Evolutionary conservation across 2,329 filamentous ascomycete species (phyloP), one percentile per base, ranked within the genome.

Genomic region (Pyricularia pennisetigena): DNA sequence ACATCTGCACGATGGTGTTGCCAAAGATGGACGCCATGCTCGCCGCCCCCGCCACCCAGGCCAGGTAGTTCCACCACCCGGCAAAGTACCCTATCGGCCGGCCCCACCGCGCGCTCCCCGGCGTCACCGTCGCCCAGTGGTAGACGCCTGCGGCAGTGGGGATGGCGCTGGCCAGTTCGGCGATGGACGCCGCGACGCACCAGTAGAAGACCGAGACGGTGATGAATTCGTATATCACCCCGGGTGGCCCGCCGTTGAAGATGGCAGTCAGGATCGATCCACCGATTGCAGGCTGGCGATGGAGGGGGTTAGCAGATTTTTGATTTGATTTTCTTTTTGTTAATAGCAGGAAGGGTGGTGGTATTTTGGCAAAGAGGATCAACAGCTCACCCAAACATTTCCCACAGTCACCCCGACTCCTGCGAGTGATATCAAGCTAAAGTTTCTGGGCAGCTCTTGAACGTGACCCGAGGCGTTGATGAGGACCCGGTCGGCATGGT

Each of bases 61-160:
- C 79, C 1, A 82, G 75, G 68, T 77, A 80, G 71, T 82, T 82
- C 79, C 79, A 81, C 79, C 79, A 82, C 8, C 80, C 80, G 9
- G 80, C 78, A 67, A 81, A 80, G 74, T 80, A 82, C 6, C 79
- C 79, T 10, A 85, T 79, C 0, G 80, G 71, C 23, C 85, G 82
- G 30, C 86, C 85, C 76, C 82, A 83, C 68, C 70, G 68, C n/a
- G 41, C 16, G 2, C 72, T 76, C 2, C 86, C 86, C 2, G 85
- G 87, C 9, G 63, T 65, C 20, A 88, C 79, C 16, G 84, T 82
- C 2, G 86, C 86, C 84, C 85, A 88, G 72, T 88, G 86, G 69
- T 88, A 88, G 5, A 88, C 84, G 28, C 85, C 86, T 68, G 82
- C 84, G 7, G 84, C 82, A 1, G 85, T 87, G n/a, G 86, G 86